Base-by-base conservation (phyloP, 1,284 basidiomycete species). In the Ceratobasidium sp. region DNA sequence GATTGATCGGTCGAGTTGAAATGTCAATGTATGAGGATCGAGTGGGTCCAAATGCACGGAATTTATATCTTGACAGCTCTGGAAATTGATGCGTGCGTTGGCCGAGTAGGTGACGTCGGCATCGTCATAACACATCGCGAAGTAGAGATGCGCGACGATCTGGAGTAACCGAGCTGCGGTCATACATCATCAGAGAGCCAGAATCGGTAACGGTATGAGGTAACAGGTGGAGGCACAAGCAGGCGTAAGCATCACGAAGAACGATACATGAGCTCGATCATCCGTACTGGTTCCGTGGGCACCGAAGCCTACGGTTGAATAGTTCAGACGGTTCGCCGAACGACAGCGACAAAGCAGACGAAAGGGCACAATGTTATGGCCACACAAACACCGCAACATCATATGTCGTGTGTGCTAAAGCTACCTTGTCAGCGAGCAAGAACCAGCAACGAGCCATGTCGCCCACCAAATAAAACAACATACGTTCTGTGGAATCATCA, bases 1-100 rank as follows among this genome's bases (percentile, higher is more conserved):
- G 26, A 34, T 23, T 16, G 43, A 18, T 30, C 26, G 10, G 41
- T 46, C 46, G 53, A 32, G 34, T 55, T 78, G 73, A 72, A 46
- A 28, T 30, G 9, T 43, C 14, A 21, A 26, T 43, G 10, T 21
- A 43, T 21, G 36, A 60, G 41, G 28, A 28, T 32, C 12, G 14
- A 39, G 36, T 39, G 36, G 14, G 39, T 55, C 78, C 72, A 72
- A 46, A 28, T 12, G 16, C n/a, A n/a, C n/a, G 4, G 32, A 6
- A n/a, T 21, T 36, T 36, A 36, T 57, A 36, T 21, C 34, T 32
- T 18, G 55, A 12, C 59, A 32, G 26, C 43, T 26, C 16, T 9
- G 18, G 18, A 18, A 45, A 45, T 45, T 45, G 43, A 45, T 45
- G 43, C 23, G n/a, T n/a, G n/a, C 18, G 46, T n/a, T 10, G 23